Evolutionary conservation across 768 basidiomycete genomes (phyloP), one percentile per base, ranked within the genome.

Genomic region (Vishniacozyma victoriae): DNA sequence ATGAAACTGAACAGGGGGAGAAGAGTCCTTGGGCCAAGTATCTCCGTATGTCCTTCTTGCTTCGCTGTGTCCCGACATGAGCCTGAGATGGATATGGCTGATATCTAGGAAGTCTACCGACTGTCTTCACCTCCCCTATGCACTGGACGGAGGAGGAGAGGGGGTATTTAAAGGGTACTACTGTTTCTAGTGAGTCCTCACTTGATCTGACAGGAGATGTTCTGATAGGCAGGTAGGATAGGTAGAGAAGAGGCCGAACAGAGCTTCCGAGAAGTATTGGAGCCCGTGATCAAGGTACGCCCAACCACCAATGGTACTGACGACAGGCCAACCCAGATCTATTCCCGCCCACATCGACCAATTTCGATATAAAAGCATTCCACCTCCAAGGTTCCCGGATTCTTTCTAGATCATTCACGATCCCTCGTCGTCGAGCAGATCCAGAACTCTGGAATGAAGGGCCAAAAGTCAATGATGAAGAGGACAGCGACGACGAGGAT

Each of bases 301-400:
- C 1, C 36, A 29, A 40, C 35, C 27, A 25, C 14, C 40, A 27
- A 14, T 48, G 25, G 26, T 19, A 33, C 43, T 57, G 26, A 57
- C 36, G 23, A 19, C 29, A 67, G 59, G 56, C 59, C 25, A 49
- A 69, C 27, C 57, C 61, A 4, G 60, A 62, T 13, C 40, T 69
- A 12, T 96, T 97, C 62, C 77, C 76, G 9, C 72, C 75, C 3
- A 73, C 75, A 12, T 71, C 76, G 19, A 24, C 35, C 16, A 73
- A 78, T 62, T 95, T 86, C 71, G 80, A 83, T 0, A 69, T 91
- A 13, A 78, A 82, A 35, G 75, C 78, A 16, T 96, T 85, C 63
- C 95, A 97, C 69, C 72, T 86, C 25, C 87, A 87, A 76, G 95
- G 95, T 6, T 91, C 87, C 54, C 79, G 87, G 20, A 88, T 99